Conservation (phyloP, 805 yeast species). For the Pichia rugopelliculosa region DNA sequence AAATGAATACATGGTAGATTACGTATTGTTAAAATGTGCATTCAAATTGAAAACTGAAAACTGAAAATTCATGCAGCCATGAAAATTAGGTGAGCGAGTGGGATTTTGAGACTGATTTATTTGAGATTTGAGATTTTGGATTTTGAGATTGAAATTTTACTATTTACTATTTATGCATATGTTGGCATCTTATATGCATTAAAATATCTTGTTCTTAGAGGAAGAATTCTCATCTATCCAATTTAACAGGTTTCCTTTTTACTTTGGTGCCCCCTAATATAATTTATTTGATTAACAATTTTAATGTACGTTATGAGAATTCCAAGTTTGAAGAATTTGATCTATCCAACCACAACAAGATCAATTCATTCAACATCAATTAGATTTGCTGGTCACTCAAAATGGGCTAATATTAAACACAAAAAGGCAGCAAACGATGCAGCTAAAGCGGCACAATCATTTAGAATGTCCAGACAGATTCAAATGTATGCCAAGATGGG, state of each 20-base stretch:
- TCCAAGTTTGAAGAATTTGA: background rate
- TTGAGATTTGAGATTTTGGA: too few species aligned
- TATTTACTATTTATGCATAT: too few species aligned
- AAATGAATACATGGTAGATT: background rate
- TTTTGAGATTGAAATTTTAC: too few species aligned
- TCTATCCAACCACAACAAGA: background rate
- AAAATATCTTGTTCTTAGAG: too few species aligned
- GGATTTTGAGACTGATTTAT: too few species aligned
- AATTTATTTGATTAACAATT: background rate
- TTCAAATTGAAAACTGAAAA: background rate
- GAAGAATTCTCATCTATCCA: too few species aligned
- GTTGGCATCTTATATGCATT: too few species aligned
- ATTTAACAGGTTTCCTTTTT: too few species aligned
- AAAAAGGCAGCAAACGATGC: constrained; percentile 92
- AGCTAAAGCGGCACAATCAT: constrained; percentile 58
- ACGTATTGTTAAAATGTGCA: background rate
- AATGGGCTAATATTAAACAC: constrained; percentile 93
- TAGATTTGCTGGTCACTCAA: constrained; percentile 74
- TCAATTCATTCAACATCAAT: constrained; percentile 2
- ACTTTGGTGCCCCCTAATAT: too few species aligned
- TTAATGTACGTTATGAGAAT: background rate
- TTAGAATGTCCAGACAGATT: constrained; percentile 65
- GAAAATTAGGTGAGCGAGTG: too few species aligned
- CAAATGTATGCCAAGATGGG: constrained; percentile 69
- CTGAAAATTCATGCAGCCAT: background rate